phyloP scores from a whole-genome alignment of 495 filamentous ascomycete species.

The Elasticomyces elasticus region DNA sequence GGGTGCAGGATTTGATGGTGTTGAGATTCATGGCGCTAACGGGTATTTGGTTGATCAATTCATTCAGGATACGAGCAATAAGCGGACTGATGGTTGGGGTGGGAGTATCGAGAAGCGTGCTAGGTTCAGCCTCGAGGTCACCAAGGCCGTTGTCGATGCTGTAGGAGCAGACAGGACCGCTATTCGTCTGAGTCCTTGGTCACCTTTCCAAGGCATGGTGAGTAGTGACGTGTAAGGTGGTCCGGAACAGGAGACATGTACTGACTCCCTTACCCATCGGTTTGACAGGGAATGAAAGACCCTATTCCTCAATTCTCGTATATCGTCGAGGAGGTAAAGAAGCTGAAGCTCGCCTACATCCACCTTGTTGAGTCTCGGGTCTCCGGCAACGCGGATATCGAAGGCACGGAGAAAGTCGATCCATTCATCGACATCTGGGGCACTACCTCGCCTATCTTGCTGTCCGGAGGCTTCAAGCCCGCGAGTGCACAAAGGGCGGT shows the following conservation, averaged over 20 bases:
- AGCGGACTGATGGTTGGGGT: conserved; percentile 58
- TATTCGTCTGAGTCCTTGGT: conserved; percentile 57
- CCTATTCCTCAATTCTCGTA: conserved; percentile 54
- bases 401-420: conserved; percentile 40
- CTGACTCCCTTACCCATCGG: no score
- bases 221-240: no score
- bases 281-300: conserved; percentile 52
- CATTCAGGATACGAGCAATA: conserved; percentile 50
- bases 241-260: no score
- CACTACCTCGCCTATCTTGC: conserved; percentile 45
- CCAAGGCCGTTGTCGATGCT: conserved; percentile 51
- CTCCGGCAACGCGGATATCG: conserved; percentile 37
- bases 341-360: conserved; percentile 51
- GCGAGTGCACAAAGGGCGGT: conserved; percentile 41
- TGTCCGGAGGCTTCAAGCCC: conserved; percentile 50
- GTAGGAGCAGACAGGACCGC: conserved; percentile 53
- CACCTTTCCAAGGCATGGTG: conserved; percentile 60
- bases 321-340: conserved; percentile 43
- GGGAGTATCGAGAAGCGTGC: conserved; percentile 62
- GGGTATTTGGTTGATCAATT: conserved; percentile 73
- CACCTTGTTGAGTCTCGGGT: conserved; percentile 53
- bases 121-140: conserved; percentile 54
- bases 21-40: conserved; percentile 66
- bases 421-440: conserved; percentile 43
- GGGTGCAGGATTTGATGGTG: conserved; percentile 62